These are phyloP conservation scores for Trypanosoma congolense DNA, from an alignment of 208 protist species.

Conservation along the genomic window DNA sequence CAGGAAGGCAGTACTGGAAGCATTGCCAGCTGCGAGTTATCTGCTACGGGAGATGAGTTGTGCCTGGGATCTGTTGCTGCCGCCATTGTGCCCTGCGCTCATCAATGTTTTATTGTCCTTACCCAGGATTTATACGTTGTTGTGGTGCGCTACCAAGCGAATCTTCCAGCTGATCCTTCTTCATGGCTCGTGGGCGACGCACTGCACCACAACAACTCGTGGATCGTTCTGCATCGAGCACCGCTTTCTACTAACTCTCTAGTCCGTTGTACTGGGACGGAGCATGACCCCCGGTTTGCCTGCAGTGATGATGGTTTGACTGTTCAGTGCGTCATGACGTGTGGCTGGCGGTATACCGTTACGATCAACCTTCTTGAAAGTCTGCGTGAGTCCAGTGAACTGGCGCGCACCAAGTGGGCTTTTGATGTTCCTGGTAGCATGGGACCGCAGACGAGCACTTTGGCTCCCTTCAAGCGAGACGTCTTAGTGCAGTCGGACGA, in stretches of 20 bases:
- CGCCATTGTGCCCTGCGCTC: slow-evolving; percentile 35
- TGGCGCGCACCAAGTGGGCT: slow-evolving; percentile 30
- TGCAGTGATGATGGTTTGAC: slow-evolving; percentile 18
- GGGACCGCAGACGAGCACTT: not conserved
- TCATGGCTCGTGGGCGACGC: slow-evolving; percentile 20
- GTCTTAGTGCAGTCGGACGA: slow-evolving; percentile 26
- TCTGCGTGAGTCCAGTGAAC: slow-evolving; percentile 1
- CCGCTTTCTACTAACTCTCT: not conserved
- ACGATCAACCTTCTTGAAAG: slow-evolving; percentile 16
- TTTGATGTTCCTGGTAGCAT: slow-evolving; percentile 16
- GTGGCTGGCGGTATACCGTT: slow-evolving; percentile 10
- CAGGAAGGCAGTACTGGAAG: not conserved
- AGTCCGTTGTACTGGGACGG: not conserved
- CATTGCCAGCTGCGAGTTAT: slow-evolving; percentile 6
- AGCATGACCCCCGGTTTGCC: not conserved
- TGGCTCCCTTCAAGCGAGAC: slow-evolving; percentile 19
- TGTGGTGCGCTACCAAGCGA: slow-evolving; percentile 71
- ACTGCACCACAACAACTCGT: slow-evolving; percentile 27
- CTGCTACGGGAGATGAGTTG: slow-evolving; percentile 27
- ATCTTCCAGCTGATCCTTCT: slow-evolving; percentile 22
- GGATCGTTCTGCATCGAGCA: slow-evolving; percentile 25
- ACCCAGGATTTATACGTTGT: slow-evolving; percentile 56
- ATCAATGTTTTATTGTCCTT: slow-evolving; percentile 65
- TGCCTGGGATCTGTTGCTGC: slow-evolving; percentile 30
- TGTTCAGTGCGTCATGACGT: slow-evolving; percentile 14